Base-by-base conservation (phyloP, 208 protist genomes). In the Leishmania tarentolae region DNA sequence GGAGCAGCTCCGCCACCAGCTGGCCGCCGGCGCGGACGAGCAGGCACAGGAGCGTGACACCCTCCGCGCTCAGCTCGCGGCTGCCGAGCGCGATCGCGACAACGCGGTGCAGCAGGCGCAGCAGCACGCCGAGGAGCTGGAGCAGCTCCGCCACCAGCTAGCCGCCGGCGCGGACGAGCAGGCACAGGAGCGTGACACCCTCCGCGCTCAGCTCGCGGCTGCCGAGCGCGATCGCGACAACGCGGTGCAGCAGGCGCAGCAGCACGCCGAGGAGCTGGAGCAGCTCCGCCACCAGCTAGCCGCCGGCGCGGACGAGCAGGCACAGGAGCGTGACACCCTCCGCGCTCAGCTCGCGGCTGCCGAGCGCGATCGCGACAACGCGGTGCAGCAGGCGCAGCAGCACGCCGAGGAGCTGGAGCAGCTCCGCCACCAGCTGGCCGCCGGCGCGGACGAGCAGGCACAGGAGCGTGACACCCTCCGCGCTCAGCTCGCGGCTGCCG, bases 81-180 rank as follows among this genome's bases (percentile, higher is more conserved):
- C 50, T 4, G 50, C 50, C 6, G 15, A 53, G 50, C 13, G 5
- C 11, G 50, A 53, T 9, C 50, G 50, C 50, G 50, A 53, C 50
- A 53, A 53, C 50, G 50, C 50, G 15, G 50, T 15, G 50, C 50
- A 53, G 50, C 50, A 53, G 50, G 50, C 50, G 50, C 50, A 53
- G 50, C 50, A 15, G 63, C 63, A 68, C 31, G 44, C 81, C 3
- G 3, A 79, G 17, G 79, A 78, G 24, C 17, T 83, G 44, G 59
- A 56, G 31, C 11, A 7, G 4, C 15, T 72, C 19, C 50, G 42
- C 0, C 61, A 37, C 61, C n/a, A 13, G 57, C 31, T 31, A n/a
- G 69, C 69, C 11, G 35, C 69, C 50, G 13, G 50, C 11, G 50
- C 50, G 50, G 50, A 53, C 50, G 50, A 69, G 63, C n/a, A 69